These are phyloP conservation scores for Talaromyces adpressus DNA, from an alignment of 495 filamentous ascomycete genomes.

Conservation along the genomic window DNA sequence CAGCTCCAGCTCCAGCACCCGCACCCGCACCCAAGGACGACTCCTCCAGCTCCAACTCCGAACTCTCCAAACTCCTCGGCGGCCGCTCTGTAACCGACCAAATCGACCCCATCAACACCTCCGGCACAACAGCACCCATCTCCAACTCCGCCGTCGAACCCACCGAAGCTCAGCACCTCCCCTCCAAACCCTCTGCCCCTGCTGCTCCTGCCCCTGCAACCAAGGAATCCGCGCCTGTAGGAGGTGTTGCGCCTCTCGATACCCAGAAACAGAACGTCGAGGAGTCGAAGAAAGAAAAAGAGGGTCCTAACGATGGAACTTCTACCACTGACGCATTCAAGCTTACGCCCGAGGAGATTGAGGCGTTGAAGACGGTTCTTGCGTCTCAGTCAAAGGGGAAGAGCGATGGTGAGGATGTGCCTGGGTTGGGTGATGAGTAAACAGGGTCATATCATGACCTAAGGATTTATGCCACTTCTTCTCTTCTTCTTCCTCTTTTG, in stretches of 20 bases:
- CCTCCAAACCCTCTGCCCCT: neutral
- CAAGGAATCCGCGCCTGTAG: neutral
- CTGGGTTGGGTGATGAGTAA: neutral
- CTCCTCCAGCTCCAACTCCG: neutral
- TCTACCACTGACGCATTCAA: neutral
- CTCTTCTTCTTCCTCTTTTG: neutral
- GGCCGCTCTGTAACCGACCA: neutral
- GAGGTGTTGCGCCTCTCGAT: neutral
- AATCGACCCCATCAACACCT: conserved; percentile 1
- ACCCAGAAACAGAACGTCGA: neutral
- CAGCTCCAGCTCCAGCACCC: conserved; percentile 14
- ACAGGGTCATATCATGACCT: too few relatives aligned
- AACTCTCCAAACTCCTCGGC: neutral
- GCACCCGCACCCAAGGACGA: conserved; percentile 9
- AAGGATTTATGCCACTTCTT: neutral
- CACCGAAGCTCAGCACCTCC: neutral
- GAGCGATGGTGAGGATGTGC: neutral
- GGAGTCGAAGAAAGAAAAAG: neutral
- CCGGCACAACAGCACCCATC: neutral
- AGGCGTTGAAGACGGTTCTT: neutral
- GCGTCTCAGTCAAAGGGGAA: neutral
- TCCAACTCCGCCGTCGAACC: neutral
- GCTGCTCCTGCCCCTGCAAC: neutral
- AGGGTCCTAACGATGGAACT: neutral
- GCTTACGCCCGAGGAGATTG: neutral